phyloP scores from a whole-genome alignment of 352 stramenopile genomes.

The Globisporangium viniferum region DNA sequence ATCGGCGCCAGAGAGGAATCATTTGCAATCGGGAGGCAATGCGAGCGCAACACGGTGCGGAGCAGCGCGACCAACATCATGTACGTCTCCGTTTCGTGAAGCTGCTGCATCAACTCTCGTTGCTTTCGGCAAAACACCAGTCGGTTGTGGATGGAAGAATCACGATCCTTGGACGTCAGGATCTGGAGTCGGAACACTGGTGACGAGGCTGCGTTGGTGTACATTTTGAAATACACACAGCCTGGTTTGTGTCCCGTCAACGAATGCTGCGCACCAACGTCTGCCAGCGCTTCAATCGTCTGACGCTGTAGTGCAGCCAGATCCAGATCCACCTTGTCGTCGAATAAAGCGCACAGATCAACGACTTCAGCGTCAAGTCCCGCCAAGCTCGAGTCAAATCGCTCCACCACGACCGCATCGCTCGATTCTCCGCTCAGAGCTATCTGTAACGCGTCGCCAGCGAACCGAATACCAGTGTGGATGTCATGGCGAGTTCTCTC shows the following conservation, averaged over 20 bases:
- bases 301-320: background rate
- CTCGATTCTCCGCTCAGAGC: slow-evolving; percentile 6
- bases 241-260: slow-evolving; percentile 11
- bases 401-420: slow-evolving; percentile 13
- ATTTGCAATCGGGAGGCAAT: slow-evolving; percentile 17
- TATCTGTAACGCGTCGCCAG: background rate
- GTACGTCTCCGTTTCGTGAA: slow-evolving; percentile 30
- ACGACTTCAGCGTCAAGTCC: slow-evolving; percentile 25
- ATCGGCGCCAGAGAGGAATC: slow-evolving; percentile 20
- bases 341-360: slow-evolving; percentile 26
- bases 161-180: background rate
- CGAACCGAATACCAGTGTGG: slow-evolving; percentile 1
- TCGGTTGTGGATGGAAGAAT: slow-evolving; percentile 9
- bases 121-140: slow-evolving; percentile 24
- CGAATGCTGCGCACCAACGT: slow-evolving; percentile 2
- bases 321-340: slow-evolving; percentile 5
- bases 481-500: slow-evolving; percentile 15
- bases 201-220: slow-evolving; percentile 13
- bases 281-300: background rate
- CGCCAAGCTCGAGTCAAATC: slow-evolving; percentile 35
- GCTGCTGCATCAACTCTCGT: slow-evolving; percentile 7
- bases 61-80: slow-evolving; percentile 26
- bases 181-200: slow-evolving; percentile 33
- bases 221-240: slow-evolving; percentile 29
- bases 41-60: slow-evolving; percentile 24